Evolutionary conservation across 441 rosid species (phyloP), one percentile per base, ranked within the genome.

Genomic region (Biscutella laevigata): DNA sequence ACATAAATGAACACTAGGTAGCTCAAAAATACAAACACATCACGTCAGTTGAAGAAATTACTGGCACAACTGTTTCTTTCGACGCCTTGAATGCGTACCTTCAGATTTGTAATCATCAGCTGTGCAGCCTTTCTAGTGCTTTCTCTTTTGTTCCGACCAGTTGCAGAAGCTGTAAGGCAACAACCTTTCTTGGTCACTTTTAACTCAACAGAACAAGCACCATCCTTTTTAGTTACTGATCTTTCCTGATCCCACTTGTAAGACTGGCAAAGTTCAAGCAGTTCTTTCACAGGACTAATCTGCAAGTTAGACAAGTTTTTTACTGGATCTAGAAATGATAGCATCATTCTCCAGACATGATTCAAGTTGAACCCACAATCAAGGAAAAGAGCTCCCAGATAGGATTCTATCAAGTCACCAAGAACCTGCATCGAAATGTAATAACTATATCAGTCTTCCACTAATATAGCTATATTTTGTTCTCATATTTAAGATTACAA

Each of bases 371-470:
- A 17, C 20, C 20, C 20, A 17, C 20, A 17, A 17, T 17, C 20
- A 17, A 17, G 20, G 20, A 17, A 17, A 17, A 17, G 20, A 17
- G 20, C 20, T 3, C 20, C 20, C 20, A 17, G 3, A 17, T 17
- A 17, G 20, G 20, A 17, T 76, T 92, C 99, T 21, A 92, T 77
- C 80, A 92, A 72, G 71, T 92, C 99, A 51, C 99, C 92, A 28
- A 92, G 95, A 34, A 75, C 95, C 97, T 88, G 82, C 68, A 48
- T 11, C 12, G 4, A 41, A 34, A 14, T 15, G 54, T 40, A 28
- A 40, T 26, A 47, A 38, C 53, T 46, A 27, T 17, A 40, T 53
- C 40, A 60, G 43, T 43, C 37, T 53, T 40, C 62, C 59, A 58
- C 22, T 29, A 30, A 29, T 30, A 11, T 11, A 37, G n/a, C 40